Percentiles rank a stretch among this genome's conserved stretches.
These are phyloP conservation scores for Pseudopediastrum boryanum DNA, from an alignment of 139 green algal genomes.

Conservation along the genomic window DNA sequence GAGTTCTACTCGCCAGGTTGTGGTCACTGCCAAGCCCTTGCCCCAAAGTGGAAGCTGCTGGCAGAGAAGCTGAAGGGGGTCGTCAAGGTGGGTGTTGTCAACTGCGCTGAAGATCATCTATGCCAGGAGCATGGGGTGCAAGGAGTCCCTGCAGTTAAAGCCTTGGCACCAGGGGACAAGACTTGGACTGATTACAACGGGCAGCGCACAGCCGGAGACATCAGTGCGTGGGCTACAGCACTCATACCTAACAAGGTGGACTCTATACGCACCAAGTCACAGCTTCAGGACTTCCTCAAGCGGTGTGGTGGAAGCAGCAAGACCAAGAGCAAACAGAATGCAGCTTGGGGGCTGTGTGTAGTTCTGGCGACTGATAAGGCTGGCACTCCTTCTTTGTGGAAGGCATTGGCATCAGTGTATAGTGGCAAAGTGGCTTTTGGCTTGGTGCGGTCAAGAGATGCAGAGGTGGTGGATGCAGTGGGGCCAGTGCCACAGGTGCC, in stretches of 20 bases:
- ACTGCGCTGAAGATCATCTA: conserved; percentile 81
- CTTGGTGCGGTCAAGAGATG: conserved; percentile 28
- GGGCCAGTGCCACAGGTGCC: conserved; percentile 41
- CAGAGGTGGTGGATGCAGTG: not conserved
- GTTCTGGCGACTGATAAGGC: conserved; percentile 79
- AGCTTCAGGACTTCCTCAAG: conserved; percentile 42
- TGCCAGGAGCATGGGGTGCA: conserved; percentile 68
- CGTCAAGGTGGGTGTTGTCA: conserved; percentile 74
- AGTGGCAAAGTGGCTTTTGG: conserved; percentile 57
- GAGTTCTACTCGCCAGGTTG: conserved; percentile 75
- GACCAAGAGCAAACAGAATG: conserved; percentile 27
- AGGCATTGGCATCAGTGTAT: conserved; percentile 57
- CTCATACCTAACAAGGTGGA: conserved; percentile 65
- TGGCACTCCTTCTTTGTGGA: conserved; percentile 58
- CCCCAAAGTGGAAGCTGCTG: conserved; percentile 75
- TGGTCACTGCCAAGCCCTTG: conserved; percentile 78
- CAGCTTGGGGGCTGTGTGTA: conserved; percentile 69
- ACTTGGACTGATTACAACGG: conserved; percentile 66
- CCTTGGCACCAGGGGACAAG: conserved; percentile 36
- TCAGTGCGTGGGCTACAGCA: conserved; percentile 71
- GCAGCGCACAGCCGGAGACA: conserved; percentile 55
- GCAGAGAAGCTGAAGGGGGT: conserved; percentile 76
- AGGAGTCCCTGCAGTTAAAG: conserved; percentile 87
- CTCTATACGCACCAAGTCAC: conserved; percentile 9
- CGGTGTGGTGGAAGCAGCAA: conserved; percentile 27